These are phyloP conservation scores for Aegilops umbellulata DNA, from an alignment of 176 grass and related monocot species.

Conservation along the genomic window DNA sequence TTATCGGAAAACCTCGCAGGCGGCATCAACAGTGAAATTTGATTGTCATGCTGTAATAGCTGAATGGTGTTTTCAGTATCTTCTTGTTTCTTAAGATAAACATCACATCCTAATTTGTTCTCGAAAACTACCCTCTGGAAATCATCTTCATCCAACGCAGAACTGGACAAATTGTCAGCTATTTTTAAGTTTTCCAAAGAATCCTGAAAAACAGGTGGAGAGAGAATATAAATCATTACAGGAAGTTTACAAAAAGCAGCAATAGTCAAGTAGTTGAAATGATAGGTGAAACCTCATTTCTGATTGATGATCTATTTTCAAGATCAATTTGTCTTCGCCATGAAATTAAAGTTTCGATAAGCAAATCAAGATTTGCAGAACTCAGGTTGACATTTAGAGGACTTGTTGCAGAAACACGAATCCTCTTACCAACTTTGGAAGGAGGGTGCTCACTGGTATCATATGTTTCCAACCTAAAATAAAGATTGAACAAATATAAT, in stretches of 20 bases:
- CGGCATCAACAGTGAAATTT: slow-evolving; percentile 72
- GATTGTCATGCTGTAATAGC: slow-evolving; percentile 61
- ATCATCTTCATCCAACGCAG: slow-evolving; percentile 92
- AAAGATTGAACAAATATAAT: slow-evolving; percentile 41
- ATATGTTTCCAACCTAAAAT: slow-evolving; percentile 90
- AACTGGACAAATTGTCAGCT: slow-evolving; percentile 44
- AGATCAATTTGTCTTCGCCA: slow-evolving; percentile 88
- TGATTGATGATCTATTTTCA: slow-evolving; percentile 65
- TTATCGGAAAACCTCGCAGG: slow-evolving; percentile 90
- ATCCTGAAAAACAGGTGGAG: slow-evolving; percentile 45
- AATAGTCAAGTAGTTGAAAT: slow-evolving; percentile 9
- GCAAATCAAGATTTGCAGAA: slow-evolving; percentile 83
- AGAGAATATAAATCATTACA: slow-evolving; percentile 2
- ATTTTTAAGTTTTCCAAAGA: slow-evolving; percentile 39
- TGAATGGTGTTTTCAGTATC: slow-evolving; percentile 44
- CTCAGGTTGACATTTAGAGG: slow-evolving; percentile 78
- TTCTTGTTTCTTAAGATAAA: slow-evolving; percentile 87
- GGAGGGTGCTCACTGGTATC: slow-evolving; percentile 67
- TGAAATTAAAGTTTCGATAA: slow-evolving; percentile 86
- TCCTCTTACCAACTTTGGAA: slow-evolving; percentile 76
- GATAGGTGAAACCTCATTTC: slow-evolving; percentile 58
- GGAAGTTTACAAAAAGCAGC: not conserved
- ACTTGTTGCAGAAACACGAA: slow-evolving; percentile 85
- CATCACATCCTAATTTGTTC: slow-evolving; percentile 93
- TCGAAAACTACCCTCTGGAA: slow-evolving; percentile 83